These are phyloP conservation scores for Pleurotus pulmonarius DNA, from an alignment of 768 basidiomycete species.

Conservation along the genomic window DNA sequence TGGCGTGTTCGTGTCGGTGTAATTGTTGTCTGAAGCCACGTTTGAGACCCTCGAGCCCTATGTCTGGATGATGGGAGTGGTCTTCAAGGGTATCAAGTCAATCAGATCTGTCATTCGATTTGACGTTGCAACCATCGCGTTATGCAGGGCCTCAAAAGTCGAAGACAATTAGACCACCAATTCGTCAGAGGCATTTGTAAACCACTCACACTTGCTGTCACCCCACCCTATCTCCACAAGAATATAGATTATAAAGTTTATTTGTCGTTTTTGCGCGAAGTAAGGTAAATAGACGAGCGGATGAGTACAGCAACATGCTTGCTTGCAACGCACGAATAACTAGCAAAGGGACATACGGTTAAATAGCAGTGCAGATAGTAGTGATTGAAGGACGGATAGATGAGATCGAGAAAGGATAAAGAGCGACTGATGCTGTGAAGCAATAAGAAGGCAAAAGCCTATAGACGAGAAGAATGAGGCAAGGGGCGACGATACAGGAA, in stretches of 20 bases:
- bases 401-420: neutral
- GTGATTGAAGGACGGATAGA: neutral
- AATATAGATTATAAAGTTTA: neutral
- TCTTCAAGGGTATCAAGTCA: too few species aligned
- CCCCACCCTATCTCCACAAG: too few species aligned
- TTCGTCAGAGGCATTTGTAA: too few species aligned
- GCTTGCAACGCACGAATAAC: slow-evolving; percentile 7
- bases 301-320: slow-evolving; percentile 6
- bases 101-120: too few species aligned
- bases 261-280: neutral
- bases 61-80: too few species aligned
- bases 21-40: too few species aligned
- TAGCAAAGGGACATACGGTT: slow-evolving; percentile 7
- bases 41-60: too few species aligned
- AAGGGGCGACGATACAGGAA: neutral
- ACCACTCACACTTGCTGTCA: too few species aligned
- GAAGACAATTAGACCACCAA: too few species aligned
- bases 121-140: too few species aligned
- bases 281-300: neutral
- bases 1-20: too few species aligned
- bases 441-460: neutral
- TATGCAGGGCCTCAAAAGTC: too few species aligned
- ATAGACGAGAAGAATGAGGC: neutral
- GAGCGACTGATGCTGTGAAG: neutral
- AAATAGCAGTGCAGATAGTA: slow-evolving; percentile 7